Percentiles rank a stretch among this genome's conserved stretches.
Evolutionary conservation across 805 yeast genomes (phyloP).

Genomic region (Kockiozyma suomiensis): DNA sequence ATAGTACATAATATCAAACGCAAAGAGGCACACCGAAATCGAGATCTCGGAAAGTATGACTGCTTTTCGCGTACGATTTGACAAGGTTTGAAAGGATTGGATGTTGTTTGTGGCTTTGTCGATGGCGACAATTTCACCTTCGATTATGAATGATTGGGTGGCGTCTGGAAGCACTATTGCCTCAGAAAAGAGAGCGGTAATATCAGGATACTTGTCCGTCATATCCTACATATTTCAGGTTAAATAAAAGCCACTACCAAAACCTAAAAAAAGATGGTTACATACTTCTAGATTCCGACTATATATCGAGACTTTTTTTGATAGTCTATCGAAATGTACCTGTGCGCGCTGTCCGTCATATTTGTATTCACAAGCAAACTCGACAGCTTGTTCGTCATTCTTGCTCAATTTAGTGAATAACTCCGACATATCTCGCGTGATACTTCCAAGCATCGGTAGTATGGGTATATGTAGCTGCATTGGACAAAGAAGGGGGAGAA

Average conservation of each 20-base stretch:
- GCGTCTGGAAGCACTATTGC: background rate
- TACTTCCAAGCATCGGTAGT: slow-evolving; percentile 38
- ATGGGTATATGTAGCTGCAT: slow-evolving; percentile 34
- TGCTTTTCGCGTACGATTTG: slow-evolving; percentile 33
- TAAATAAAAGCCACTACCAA: no score
- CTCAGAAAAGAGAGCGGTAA: slow-evolving; percentile 7
- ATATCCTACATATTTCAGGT: no score
- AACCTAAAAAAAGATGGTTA: no score
- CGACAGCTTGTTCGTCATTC: background rate
- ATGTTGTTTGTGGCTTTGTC: slow-evolving; percentile 25
- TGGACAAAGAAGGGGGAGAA: slow-evolving; percentile 25
- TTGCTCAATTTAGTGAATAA: slow-evolving; percentile 22
- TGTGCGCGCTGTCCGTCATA: slow-evolving; percentile 39
- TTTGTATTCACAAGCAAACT: slow-evolving; percentile 38
- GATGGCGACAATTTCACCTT: slow-evolving; percentile 38
- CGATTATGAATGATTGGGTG: slow-evolving; percentile 34
- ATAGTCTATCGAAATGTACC: slow-evolving; percentile 29
- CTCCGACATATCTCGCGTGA: slow-evolving; percentile 36
- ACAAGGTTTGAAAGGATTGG: slow-evolving; percentile 32
- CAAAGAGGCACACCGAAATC: slow-evolving; percentile 34
- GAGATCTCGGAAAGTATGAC: slow-evolving; percentile 25
- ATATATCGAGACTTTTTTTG: slow-evolving; percentile 30
- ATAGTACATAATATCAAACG: slow-evolving; percentile 35
- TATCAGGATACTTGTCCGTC: slow-evolving; percentile 37
- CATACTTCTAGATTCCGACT: slow-evolving; percentile 35